phyloP scores from a whole-genome alignment of 441 rosid genomes.

The Eutrema salsugineum region DNA sequence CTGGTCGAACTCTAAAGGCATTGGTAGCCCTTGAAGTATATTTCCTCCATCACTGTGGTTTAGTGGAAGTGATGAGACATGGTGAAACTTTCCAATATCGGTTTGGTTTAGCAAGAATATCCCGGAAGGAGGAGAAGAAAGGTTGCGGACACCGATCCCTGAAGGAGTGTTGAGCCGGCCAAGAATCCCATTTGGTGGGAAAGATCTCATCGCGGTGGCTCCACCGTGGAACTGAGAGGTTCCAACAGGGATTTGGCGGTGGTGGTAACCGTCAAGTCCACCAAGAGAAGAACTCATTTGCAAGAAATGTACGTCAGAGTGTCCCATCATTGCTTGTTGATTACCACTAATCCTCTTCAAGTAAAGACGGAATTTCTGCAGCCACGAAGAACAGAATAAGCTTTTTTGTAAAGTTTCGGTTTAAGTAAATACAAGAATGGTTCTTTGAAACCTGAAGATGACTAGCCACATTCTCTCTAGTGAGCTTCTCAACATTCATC shows the following conservation, averaged over 20 bases:
- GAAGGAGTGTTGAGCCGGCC: constrained; percentile 67
- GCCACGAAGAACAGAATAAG: constrained; percentile 23
- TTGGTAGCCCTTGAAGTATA: constrained; percentile 73
- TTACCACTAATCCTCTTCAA: constrained; percentile 70
- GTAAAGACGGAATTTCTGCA: constrained; percentile 85
- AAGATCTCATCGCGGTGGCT: constrained; percentile 40
- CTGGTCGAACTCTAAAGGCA: constrained; percentile 55
- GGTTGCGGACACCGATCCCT: constrained; percentile 55
- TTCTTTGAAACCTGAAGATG: constrained; percentile 57
- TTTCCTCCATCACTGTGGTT: constrained; percentile 41
- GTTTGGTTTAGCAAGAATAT: constrained; percentile 28
- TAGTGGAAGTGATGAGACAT: constrained; percentile 32
- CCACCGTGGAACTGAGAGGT: constrained; percentile 48
- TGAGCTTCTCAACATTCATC: constrained; percentile 71
- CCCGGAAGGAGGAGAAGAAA: constrained; percentile 56
- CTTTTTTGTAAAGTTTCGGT: constrained; percentile 1
- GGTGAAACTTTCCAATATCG: constrained; percentile 42
- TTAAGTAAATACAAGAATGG: not conserved
- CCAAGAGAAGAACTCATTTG: constrained; percentile 48
- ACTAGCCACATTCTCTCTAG: constrained; percentile 82
- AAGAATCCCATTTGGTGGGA: constrained; percentile 63
- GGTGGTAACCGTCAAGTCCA: constrained; percentile 54
- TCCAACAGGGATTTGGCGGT: constrained; percentile 38
- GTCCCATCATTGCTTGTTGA: constrained; percentile 68
- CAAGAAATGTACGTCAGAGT: constrained; percentile 59